Percentiles rank a stretch among this genome's conserved stretches.
Conservation (phyloP, 441 rosid genomes). For the Iberis amara region DNA sequence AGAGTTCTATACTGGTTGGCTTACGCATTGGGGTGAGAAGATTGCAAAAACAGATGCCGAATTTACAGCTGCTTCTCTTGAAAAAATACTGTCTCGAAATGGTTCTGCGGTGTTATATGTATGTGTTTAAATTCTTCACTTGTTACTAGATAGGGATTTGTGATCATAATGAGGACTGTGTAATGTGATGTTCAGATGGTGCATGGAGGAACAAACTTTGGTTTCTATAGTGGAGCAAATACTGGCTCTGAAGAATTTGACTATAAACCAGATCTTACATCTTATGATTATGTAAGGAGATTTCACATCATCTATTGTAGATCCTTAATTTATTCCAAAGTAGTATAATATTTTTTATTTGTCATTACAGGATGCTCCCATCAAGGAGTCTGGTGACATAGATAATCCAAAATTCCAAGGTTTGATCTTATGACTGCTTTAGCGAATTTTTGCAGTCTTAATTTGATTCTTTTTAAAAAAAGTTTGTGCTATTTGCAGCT, state of each 20-base stretch:
- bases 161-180: background rate
- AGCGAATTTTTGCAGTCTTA: background rate
- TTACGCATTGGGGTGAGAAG: constrained; percentile 95
- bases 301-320: constrained; percentile 9
- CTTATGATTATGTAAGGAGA: constrained; percentile 78
- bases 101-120: constrained; percentile 97
- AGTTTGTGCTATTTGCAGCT: constrained; percentile 45
- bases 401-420: constrained; percentile 70
- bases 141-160: constrained; percentile 16
- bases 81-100: constrained; percentile 65
- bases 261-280: constrained; percentile 89
- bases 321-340: constrained; percentile 18
- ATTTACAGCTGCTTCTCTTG: constrained; percentile 62
- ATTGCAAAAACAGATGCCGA: constrained; percentile 59
- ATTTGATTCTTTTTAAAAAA: constrained; percentile 10
- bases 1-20: constrained; percentile 98
- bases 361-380: constrained; percentile 81
- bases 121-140: constrained; percentile 28
- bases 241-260: constrained; percentile 54
- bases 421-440: constrained; percentile 28
- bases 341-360: background rate
- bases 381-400: constrained; percentile 80
- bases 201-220: constrained; percentile 97
- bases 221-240: constrained; percentile 93
- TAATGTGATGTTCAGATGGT: constrained; percentile 63